Conservation (phyloP, 2,329 filamentous ascomycete genomes). For the Fusarium scirpi region DNA sequence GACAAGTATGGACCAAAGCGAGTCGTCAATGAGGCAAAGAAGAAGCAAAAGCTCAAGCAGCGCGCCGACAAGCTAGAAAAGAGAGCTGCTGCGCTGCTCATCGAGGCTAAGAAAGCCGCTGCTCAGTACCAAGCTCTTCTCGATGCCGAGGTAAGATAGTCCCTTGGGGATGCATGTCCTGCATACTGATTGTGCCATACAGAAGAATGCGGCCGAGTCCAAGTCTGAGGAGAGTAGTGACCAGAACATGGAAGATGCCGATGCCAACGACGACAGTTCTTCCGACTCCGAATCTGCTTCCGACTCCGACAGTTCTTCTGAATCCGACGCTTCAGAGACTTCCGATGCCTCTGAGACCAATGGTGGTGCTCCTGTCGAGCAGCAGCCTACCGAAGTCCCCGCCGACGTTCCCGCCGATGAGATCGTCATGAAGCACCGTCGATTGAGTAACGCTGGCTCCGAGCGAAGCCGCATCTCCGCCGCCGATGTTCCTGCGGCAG, state of each 20-base stretch:
- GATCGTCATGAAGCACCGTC: constrained; percentile 49
- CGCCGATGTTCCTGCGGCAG: constrained; percentile 25
- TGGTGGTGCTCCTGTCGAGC: constrained; percentile 36
- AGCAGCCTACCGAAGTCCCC: constrained; percentile 40
- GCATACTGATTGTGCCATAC: not conserved
- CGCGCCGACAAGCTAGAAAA: constrained; percentile 53
- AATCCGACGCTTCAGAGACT: constrained; percentile 39
- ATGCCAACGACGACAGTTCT: not conserved
- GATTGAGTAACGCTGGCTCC: constrained; percentile 49
- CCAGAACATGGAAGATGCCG: not conserved
- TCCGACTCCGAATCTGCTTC: constrained; percentile 3
- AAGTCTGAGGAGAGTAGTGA: constrained; percentile 36
- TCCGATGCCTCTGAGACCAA: constrained; percentile 42
- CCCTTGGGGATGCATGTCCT: not conserved
- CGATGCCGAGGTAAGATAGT: constrained; percentile 40
- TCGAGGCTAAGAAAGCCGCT: constrained; percentile 54
- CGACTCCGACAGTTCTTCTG: constrained; percentile 29
- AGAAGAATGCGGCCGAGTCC: constrained; percentile 32
- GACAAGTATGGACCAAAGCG: constrained; percentile 41
- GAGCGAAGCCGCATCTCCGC: constrained; percentile 40
- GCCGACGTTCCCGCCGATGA: constrained; percentile 47
- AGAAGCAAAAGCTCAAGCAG: constrained; percentile 52
- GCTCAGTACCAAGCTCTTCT: constrained; percentile 46
- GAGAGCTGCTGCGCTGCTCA: constrained; percentile 54
- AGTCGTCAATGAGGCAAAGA: constrained; percentile 54